Base-by-base conservation (phyloP, 2,329 filamentous ascomycete genomes). In the Colletotrichum sp. region DNA sequence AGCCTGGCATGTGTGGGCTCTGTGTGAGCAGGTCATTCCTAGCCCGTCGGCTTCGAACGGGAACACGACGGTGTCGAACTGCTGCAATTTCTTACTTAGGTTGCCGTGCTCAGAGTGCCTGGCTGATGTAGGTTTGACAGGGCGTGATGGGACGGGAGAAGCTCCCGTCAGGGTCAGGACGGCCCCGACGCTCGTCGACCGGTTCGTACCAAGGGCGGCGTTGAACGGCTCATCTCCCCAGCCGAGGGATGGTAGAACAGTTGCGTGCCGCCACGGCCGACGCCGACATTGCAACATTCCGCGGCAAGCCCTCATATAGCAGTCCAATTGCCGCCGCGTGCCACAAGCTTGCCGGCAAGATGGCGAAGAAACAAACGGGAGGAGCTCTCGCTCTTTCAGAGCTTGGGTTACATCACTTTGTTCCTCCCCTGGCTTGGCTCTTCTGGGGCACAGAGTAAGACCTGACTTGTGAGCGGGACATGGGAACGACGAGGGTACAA, bases 221-320 rank as follows among this genome's bases (percentile, higher is more conserved):
- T 68, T 36, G 55, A 70, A 28, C 32, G 71, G 71, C 68, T 63
- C 69, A 44, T 71, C 36, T 63, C 26, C 52, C 57, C 57, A 67
- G 52, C 69, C 52, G 69, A 72, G 69, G 69, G 60, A 72, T 66
- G 64, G 26, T 71, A 49, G 68, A 72, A 69, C 44, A 70, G 16
- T 44, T 34, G 34, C 75, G 34, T 75, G 67, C 75, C 75, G 28
- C 71, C 66, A 67, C 75, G 66, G 32, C 18, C 39, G 16, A 24
- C 60, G 36, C 44, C 36, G 60, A 76, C n/a, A 71, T 76, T 76
- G 59, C 62, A 30, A 34, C 75, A 76, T 76, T 76, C 75, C 71
- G 66, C 26, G 24, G 28, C 32, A 60, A 10, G 8, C 24, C 7
- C 12, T 39, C 32, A 24, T 18, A n/a, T 57, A 70, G 28, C 30